A percentile compares a stretch with the other conserved stretches of the same genome.
phyloP scores from a whole-genome alignment of 192 early-diverging fungal genomes.

The Coemansia sp. region DNA sequence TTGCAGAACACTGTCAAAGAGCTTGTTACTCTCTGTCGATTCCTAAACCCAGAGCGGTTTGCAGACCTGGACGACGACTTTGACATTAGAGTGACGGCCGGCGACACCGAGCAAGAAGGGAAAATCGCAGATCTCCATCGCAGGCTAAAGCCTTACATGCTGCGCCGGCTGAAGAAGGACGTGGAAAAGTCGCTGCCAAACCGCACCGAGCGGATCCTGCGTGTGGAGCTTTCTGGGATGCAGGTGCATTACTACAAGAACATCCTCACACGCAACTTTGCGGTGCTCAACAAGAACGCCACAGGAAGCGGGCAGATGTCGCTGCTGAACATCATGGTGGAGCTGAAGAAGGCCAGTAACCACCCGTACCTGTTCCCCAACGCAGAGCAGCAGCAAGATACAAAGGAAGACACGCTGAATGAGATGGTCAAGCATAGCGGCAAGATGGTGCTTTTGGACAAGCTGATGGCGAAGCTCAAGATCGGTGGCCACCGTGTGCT shows the following conservation, averaged over 20 bases:
- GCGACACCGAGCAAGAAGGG: constrained; percentile 69
- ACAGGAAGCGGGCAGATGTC: constrained; percentile 67
- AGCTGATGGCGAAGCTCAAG: constrained; percentile 86
- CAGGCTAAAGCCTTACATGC: constrained; percentile 84
- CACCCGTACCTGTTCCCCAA: constrained; percentile 91
- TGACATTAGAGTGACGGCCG: constrained; percentile 59
- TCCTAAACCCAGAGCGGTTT: constrained; percentile 92
- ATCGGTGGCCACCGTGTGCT: constrained; percentile 92
- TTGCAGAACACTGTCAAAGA: constrained; percentile 97
- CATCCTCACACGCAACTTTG: constrained; percentile 93
- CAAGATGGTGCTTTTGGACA: constrained; percentile 98
- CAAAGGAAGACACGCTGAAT: constrained; percentile 72
- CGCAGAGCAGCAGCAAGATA: constrained; percentile 62
- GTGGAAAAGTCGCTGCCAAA: constrained; percentile 96
- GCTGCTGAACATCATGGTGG: constrained; percentile 91
- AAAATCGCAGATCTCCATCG: constrained; percentile 87
- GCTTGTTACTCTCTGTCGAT: constrained; percentile 84
- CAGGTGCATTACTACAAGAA: constrained; percentile 95
- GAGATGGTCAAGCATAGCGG: constrained; percentile 90
- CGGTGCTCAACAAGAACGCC: constrained; percentile 73
- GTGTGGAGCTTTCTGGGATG: constrained; percentile 87
- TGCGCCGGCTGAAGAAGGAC: constrained; percentile 95
- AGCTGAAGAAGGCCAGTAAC: constrained; percentile 96
- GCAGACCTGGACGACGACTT: constrained; percentile 80
- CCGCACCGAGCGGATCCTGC: constrained; percentile 94